Percentiles rank a stretch among this genome's conserved stretches.
Evolutionary conservation across 2,329 filamentous ascomycete species (phyloP).

Genomic region (Simplicillium aogashimaense): DNA sequence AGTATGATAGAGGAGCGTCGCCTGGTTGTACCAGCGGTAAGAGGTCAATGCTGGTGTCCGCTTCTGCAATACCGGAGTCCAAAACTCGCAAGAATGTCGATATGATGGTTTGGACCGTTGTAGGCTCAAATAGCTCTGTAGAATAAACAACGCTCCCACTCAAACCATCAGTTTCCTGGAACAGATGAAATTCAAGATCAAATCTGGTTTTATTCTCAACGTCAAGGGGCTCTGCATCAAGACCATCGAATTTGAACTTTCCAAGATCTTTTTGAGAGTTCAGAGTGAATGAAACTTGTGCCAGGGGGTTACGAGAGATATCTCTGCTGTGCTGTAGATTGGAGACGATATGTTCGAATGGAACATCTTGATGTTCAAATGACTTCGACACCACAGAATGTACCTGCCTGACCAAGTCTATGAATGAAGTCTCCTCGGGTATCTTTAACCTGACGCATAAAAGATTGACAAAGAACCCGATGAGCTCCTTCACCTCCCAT

Average conservation of each 20-base stretch:
- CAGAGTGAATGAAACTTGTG: constrained; percentile 7
- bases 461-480: constrained; percentile 12
- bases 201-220: background rate
- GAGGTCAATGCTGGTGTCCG: background rate
- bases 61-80: constrained; percentile 1
- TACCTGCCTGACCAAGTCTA: constrained; percentile 6
- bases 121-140: background rate
- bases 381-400: constrained; percentile 1
- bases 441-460: constrained; percentile 9
- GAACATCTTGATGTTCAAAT: constrained; percentile 9
- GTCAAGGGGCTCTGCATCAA: background rate
- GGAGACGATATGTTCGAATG: constrained; percentile 9
- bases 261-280: constrained; percentile 4
- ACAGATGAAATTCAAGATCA: constrained; percentile 4
- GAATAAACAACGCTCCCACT: background rate
- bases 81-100: constrained; percentile 1
- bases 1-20: background rate
- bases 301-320: constrained; percentile 5
- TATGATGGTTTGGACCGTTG: background rate
- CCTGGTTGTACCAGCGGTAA: constrained; percentile 1
- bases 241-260: background rate
- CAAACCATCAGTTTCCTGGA: background rate
- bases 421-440: constrained; percentile 5
- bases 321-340: background rate
- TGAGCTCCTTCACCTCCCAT: constrained; percentile 5